Evolutionary conservation across 345 rosid species (phyloP).

Genomic region (Eucalyptus sp.): DNA sequence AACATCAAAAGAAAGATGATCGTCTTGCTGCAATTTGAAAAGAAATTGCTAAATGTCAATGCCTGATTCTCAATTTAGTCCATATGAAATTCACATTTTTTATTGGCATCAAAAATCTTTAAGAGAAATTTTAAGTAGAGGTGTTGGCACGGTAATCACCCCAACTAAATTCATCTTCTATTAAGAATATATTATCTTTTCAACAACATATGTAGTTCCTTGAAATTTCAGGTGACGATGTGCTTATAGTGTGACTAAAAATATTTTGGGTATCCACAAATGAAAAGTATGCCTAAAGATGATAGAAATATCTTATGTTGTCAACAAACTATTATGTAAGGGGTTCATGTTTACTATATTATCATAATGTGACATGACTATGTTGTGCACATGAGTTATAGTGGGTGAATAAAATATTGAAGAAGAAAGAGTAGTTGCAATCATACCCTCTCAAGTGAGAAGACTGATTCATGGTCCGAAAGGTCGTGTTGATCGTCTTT

Average conservation of each 20-base stretch:
- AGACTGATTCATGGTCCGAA: neutral
- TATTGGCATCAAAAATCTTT: fast-evolving
- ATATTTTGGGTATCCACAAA: neutral
- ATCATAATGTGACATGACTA: neutral
- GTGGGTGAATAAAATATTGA: neutral
- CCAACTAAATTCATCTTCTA: neutral
- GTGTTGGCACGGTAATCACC: fast-evolving
- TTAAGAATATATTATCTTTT: neutral
- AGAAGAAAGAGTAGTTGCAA: neutral
- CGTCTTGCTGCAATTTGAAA: neutral
- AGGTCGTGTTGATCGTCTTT: neutral
- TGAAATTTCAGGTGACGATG: neutral
- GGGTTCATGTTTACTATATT: neutral
- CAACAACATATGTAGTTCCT: neutral
- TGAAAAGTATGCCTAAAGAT: neutral
- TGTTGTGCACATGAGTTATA: fast-evolving
- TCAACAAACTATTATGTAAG: fast-evolving
- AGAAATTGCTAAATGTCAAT: neutral
- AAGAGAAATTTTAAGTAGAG: neutral
- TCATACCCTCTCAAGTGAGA: neutral
- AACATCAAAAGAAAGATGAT: neutral
- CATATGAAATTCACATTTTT: neutral
- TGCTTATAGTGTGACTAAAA: neutral
- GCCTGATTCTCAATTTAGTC: neutral
- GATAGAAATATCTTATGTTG: too few species aligned